These are phyloP conservation scores for Bipolaris oryzae DNA, from an alignment of 2,329 filamentous ascomycete species.

Conservation along the genomic window DNA sequence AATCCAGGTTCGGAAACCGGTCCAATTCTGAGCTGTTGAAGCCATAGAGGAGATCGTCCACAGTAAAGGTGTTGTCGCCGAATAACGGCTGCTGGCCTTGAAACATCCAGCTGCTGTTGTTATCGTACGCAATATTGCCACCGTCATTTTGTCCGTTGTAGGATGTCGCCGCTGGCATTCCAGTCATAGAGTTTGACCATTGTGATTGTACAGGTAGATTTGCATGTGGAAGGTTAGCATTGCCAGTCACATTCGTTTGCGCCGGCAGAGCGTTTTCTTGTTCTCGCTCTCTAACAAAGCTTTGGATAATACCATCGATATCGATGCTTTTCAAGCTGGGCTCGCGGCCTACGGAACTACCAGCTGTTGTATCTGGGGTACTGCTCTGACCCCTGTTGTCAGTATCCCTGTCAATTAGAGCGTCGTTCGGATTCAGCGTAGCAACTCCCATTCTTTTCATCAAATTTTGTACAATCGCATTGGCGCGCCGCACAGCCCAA, in stretches of 20 bases:
- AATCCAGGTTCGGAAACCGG: slow-evolving; percentile 22
- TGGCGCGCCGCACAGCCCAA: slow-evolving; percentile 56
- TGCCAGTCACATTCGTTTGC: neutral
- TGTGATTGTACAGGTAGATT: neutral
- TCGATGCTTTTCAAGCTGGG: slow-evolving; percentile 45
- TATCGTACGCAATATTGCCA: slow-evolving; percentile 16
- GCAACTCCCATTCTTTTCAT: slow-evolving; percentile 52
- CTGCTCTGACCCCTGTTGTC: slow-evolving; percentile 5
- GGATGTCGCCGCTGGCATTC: neutral
- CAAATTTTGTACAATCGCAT: slow-evolving; percentile 53
- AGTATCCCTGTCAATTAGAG: slow-evolving; percentile 22
- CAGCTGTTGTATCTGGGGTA: slow-evolving; percentile 12
- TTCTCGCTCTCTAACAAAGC: slow-evolving; percentile 48
- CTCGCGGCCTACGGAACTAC: slow-evolving; percentile 20
- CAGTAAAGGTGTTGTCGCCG: slow-evolving; percentile 22
- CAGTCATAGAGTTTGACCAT: neutral
- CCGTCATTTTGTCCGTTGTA: neutral
- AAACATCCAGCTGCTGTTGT: slow-evolving; percentile 16
- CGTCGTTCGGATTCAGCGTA: slow-evolving; percentile 22
- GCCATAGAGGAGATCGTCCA: slow-evolving; percentile 35
- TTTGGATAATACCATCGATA: slow-evolving; percentile 52
- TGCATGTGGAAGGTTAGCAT: neutral
- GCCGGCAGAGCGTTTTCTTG: slow-evolving; percentile 1
- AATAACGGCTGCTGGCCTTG: slow-evolving; percentile 20
- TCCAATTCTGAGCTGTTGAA: slow-evolving; percentile 37